A percentile compares a stretch with the other conserved stretches of the same genome.
phyloP scores from a whole-genome alignment of 2,329 filamentous ascomycete genomes.

The Venturia pyrina region DNA sequence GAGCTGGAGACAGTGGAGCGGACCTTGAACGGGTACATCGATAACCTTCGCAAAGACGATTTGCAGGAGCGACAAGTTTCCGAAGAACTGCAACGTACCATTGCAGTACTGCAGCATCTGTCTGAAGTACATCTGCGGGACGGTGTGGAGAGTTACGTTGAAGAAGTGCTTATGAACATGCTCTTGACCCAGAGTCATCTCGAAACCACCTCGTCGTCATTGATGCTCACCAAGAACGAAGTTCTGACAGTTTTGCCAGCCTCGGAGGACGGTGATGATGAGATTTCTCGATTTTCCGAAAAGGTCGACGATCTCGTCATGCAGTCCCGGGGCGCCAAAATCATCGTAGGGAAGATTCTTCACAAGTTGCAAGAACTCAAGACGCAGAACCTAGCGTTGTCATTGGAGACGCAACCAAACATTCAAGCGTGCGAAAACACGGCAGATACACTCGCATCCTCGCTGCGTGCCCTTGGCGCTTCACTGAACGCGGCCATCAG shows the following conservation, averaged over 20 bases:
- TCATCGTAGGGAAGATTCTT: conserved; percentile 68
- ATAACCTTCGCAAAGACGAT: conserved; percentile 72
- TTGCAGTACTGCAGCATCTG: conserved; percentile 79
- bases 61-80: conserved; percentile 76
- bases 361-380: conserved; percentile 69
- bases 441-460: conserved; percentile 54
- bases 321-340: conserved; percentile 73
- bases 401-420: conserved; percentile 53
- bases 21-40: conserved; percentile 79
- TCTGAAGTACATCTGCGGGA: conserved; percentile 67
- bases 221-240: conserved; percentile 54
- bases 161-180: conserved; percentile 69
- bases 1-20: conserved; percentile 89
- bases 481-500: conserved; percentile 56
- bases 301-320: conserved; percentile 63
- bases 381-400: conserved; percentile 62
- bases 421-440: conserved; percentile 62
- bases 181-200: conserved; percentile 70
- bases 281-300: conserved; percentile 50
- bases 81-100: conserved; percentile 67
- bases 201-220: conserved; percentile 62
- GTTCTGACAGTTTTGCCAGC: conserved; percentile 55
- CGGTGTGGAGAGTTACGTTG: conserved; percentile 62
- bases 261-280: conserved; percentile 53
- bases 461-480: conserved; percentile 57